Percentiles rank a stretch among this genome's conserved stretches.
These are phyloP conservation scores for Fusarium haematococcum DNA, from an alignment of 2,329 filamentous ascomycete genomes.

Conservation along the genomic window DNA sequence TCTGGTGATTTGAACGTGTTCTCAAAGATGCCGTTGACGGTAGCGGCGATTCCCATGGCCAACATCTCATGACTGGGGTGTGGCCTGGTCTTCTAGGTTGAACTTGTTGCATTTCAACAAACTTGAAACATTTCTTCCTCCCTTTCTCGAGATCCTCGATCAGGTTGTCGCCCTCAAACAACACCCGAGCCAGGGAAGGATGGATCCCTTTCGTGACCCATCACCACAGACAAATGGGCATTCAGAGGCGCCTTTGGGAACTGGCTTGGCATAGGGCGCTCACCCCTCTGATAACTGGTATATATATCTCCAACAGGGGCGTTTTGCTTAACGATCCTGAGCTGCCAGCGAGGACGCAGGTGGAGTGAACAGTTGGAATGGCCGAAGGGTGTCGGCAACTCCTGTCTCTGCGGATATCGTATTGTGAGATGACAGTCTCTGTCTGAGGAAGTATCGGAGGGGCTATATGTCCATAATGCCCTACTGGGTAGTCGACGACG, in stretches of 20 bases:
- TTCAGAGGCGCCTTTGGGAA: not conserved
- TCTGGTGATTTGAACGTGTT: not conserved
- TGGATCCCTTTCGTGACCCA: no score
- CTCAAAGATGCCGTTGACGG: not conserved
- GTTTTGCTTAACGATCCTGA: not conserved
- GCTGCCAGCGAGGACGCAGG: not conserved
- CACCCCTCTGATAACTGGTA: not conserved
- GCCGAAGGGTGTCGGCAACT: no score
- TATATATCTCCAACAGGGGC: not conserved
- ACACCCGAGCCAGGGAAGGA: not conserved
- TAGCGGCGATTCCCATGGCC: not conserved
- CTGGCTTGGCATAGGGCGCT: not conserved
- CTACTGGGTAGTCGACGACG: no score
- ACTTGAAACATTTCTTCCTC: not conserved
- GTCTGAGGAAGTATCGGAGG: no score
- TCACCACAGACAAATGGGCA: not conserved
- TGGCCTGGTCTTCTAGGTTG: not conserved
- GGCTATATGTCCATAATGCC: no score
- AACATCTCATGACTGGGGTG: not conserved
- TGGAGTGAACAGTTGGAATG: no score
- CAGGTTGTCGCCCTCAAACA: not conserved
- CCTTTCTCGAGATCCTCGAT: not conserved
- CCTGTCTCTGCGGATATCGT: no score
- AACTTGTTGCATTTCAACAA: not conserved
- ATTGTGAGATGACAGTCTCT: no score